Evolutionary conservation across 2,329 filamentous ascomycete genomes (phyloP).

Genomic region (Ramularia collo-cygni): DNA sequence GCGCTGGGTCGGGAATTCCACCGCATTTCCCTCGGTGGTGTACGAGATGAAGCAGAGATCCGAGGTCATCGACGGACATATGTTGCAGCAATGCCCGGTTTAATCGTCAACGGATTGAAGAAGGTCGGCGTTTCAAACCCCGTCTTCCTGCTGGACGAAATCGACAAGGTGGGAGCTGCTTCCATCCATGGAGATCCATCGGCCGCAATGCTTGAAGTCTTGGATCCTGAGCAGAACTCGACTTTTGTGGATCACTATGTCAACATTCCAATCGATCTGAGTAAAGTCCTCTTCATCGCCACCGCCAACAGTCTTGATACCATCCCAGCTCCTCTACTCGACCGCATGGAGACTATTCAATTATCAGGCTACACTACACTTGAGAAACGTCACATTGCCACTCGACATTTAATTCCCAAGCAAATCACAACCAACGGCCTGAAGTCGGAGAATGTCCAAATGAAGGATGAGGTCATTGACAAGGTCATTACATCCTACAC

Average conservation of each 20-base stretch:
- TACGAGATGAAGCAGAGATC: slow-evolving; percentile 94
- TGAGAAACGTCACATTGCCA: slow-evolving; percentile 93
- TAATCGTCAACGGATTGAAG: slow-evolving; percentile 87
- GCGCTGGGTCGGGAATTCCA: slow-evolving; percentile 94
- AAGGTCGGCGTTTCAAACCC: slow-evolving; percentile 95
- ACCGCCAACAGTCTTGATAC: slow-evolving; percentile 93
- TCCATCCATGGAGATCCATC: slow-evolving; percentile 95
- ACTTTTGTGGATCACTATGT: slow-evolving; percentile 95
- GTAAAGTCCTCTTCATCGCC: slow-evolving; percentile 94
- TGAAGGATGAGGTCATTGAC: slow-evolving; percentile 78
- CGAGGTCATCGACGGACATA: slow-evolving; percentile 91
- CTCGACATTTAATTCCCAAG: slow-evolving; percentile 90
- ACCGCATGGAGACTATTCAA: slow-evolving; percentile 94
- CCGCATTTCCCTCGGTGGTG: slow-evolving; percentile 89
- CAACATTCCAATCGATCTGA: slow-evolving; percentile 89
- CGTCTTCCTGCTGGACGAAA: slow-evolving; percentile 92
- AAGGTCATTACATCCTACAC: slow-evolving; percentile 97
- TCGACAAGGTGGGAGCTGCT: slow-evolving; percentile 87
- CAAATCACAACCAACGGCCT: slow-evolving; percentile 89
- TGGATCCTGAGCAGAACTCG: slow-evolving; percentile 95
- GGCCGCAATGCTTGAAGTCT: slow-evolving; percentile 93
- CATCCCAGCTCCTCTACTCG: slow-evolving; percentile 85
- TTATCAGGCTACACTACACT: slow-evolving; percentile 93
- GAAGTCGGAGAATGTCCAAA: slow-evolving; percentile 62
- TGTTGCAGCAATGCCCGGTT: slow-evolving; percentile 95